phyloP scores from a whole-genome alignment of 2,329 filamentous ascomycete genomes.

The Aspergillus sp. region DNA sequence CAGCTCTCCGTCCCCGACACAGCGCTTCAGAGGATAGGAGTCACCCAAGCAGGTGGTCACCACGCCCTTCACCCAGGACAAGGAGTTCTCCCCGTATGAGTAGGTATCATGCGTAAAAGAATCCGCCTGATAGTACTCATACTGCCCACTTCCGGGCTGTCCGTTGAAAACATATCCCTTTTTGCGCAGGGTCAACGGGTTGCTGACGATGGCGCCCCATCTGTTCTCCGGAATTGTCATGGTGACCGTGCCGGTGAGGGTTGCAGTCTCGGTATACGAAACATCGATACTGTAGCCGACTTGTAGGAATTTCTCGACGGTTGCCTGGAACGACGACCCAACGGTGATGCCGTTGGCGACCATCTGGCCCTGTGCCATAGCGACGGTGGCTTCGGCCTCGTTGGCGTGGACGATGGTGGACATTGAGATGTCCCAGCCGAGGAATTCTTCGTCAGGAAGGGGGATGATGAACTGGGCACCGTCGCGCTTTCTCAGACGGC shows the following conservation, averaged over 20 bases:
- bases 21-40: constrained; percentile 13
- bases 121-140: constrained; percentile 19
- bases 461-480: constrained; percentile 15
- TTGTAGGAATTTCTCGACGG: constrained; percentile 12
- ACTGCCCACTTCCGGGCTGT: constrained; percentile 11
- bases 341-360: constrained; percentile 18
- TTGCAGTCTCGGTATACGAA: constrained; percentile 8
- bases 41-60: constrained; percentile 19
- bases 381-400: constrained; percentile 13
- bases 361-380: constrained; percentile 13
- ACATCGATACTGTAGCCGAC: constrained; percentile 7
- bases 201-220: constrained; percentile 20
- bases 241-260: constrained; percentile 18
- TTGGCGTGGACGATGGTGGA: constrained; percentile 19
- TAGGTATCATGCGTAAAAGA: constrained; percentile 12
- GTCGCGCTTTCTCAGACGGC: neutral
- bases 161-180: constrained; percentile 19
- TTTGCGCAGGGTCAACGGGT: constrained; percentile 16
- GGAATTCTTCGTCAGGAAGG: constrained; percentile 17
- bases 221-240: constrained; percentile 19
- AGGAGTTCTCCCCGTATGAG: neutral
- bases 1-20: constrained; percentile 13
- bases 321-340: constrained; percentile 4
- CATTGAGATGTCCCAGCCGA: constrained; percentile 21
- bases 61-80: constrained; percentile 19